A percentile compares a stretch with the other conserved stretches of the same genome.
These are phyloP conservation scores for Beauveria rudraprayagi DNA, from an alignment of 2,329 filamentous ascomycete species.

Conservation along the genomic window DNA sequence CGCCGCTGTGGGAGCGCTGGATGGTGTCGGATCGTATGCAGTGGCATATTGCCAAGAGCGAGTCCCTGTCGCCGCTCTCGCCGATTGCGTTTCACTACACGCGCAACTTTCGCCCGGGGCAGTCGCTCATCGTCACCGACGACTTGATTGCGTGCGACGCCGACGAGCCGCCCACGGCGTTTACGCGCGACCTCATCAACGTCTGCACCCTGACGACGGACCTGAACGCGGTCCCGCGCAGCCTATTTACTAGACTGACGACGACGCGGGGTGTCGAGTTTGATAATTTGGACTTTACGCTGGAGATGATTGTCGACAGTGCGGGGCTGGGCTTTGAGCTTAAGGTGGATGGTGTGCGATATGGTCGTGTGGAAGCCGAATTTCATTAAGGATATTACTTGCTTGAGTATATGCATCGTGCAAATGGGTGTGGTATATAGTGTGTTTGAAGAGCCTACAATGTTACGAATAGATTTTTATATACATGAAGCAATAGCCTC, in stretches of 20 bases:
- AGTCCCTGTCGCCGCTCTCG: conserved; percentile 62
- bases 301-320: conserved; percentile 76
- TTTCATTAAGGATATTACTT: conserved; percentile 47
- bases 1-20: conserved; percentile 71
- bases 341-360: conserved; percentile 69
- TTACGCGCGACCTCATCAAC: conserved; percentile 55
- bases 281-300: conserved; percentile 72
- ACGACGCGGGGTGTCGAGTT: conserved; percentile 75
- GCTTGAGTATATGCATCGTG: background rate
- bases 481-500: background rate
- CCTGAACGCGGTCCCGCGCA: conserved; percentile 64
- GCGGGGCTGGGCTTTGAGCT: conserved; percentile 70
- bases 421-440: background rate
- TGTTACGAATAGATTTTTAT: background rate
- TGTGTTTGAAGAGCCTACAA: background rate
- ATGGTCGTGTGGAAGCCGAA: conserved; percentile 69
- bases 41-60: conserved; percentile 78
- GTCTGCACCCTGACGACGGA: conserved; percentile 79
- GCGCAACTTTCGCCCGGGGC: conserved; percentile 71
- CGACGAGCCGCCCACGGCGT: conserved; percentile 55
- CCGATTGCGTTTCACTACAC: conserved; percentile 81
- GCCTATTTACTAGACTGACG: conserved; percentile 65
- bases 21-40: conserved; percentile 80
- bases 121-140: conserved; percentile 70
- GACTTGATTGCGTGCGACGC: conserved; percentile 70